A percentile compares a stretch with the other conserved stretches of the same genome.
Conservation (phyloP, 805 yeast genomes). For the Starmera quercuum region DNA sequence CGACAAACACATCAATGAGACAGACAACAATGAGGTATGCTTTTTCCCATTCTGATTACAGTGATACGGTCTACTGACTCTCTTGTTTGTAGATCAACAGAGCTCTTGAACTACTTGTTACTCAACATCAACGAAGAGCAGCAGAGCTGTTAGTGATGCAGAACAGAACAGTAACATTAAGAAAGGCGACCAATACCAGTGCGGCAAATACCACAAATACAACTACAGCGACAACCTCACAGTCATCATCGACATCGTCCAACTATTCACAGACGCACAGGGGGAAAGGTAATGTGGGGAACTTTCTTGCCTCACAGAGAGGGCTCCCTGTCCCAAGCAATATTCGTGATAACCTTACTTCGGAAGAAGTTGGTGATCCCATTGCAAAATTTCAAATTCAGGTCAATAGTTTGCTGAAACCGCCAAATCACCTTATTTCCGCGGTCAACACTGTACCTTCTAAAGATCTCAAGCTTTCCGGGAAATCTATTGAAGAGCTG, state of each 20-base stretch:
- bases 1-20: slow-evolving; percentile 15
- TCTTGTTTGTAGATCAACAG: slow-evolving; percentile 12
- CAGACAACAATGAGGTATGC: slow-evolving; percentile 20
- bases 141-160: slow-evolving; percentile 18
- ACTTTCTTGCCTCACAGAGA: no score
- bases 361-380: slow-evolving; percentile 13
- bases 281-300: no score
- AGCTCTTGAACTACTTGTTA: slow-evolving; percentile 22
- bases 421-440: slow-evolving; percentile 6
- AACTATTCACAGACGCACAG: no score
- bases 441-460: not conserved
- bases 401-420: slow-evolving; percentile 12
- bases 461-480: slow-evolving; percentile 5
- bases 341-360: no score
- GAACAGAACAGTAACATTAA: slow-evolving; percentile 3
- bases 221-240: not conserved
- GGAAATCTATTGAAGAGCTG: slow-evolving; percentile 20
- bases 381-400: slow-evolving; percentile 14
- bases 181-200: slow-evolving; percentile 3
- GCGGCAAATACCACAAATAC: not conserved
- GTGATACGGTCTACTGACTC: no score
- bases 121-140: slow-evolving; percentile 22
- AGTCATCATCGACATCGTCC: not conserved
- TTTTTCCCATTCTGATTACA: no score
- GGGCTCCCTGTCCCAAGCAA: no score